These are phyloP conservation scores for Pulveroboletus sp. DNA, from an alignment of 768 basidiomycete genomes.

Conservation along the genomic window DNA sequence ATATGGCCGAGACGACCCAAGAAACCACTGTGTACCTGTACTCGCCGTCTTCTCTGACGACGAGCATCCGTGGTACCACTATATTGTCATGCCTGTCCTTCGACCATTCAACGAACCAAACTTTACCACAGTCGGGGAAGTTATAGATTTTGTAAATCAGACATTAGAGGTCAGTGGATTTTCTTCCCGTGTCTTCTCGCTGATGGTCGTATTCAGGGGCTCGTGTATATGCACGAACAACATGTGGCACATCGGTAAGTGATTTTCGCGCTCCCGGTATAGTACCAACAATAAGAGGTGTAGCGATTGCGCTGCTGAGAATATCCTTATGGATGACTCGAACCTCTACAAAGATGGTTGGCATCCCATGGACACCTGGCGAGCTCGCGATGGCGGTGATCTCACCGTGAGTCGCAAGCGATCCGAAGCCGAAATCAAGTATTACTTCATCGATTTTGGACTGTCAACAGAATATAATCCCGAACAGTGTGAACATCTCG, in stretches of 20 bases:
- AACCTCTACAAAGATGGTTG: conserved; percentile 26
- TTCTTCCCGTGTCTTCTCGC: fast-evolving
- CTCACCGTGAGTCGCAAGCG: conserved; percentile 22
- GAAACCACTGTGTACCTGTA: conserved; percentile 27
- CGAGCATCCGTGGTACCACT: conserved; percentile 9
- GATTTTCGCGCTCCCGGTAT: no score
- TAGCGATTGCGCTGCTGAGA: conserved; percentile 27
- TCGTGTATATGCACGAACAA: conserved; percentile 35
- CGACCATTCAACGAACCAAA: conserved; percentile 21
- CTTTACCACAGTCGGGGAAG: conserved; percentile 25
- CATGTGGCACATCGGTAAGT: conserved; percentile 36
- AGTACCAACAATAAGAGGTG: not conserved
- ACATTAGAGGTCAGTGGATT: conserved; percentile 18
- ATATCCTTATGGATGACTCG: conserved; percentile 32
- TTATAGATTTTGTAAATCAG: conserved; percentile 28
- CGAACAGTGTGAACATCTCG: not conserved
- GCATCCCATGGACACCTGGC: conserved; percentile 19
- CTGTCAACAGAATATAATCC: conserved; percentile 28
- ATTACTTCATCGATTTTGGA: conserved; percentile 38
- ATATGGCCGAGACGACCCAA: not conserved
- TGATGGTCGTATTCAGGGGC: conserved; percentile 20
- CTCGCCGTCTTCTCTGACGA: conserved; percentile 14
- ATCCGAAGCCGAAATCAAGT: conserved; percentile 25
- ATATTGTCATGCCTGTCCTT: conserved; percentile 30
- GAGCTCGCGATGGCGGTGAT: conserved; percentile 10